These are phyloP conservation scores for Gymnopilus dilepis DNA, from an alignment of 768 basidiomycete species.

Conservation along the genomic window DNA sequence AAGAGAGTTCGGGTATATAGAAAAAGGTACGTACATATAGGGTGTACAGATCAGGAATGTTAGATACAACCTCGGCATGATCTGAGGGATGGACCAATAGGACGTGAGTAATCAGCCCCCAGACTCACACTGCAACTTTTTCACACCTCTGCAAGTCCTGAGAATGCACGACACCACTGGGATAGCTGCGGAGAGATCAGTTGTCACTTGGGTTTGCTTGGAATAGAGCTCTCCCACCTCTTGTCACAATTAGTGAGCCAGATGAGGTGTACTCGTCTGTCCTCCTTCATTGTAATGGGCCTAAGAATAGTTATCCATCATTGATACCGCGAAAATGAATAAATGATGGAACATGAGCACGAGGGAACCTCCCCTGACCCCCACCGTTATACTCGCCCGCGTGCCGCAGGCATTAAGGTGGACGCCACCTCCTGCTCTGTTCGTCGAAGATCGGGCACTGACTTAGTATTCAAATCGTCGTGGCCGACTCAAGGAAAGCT, in stretches of 20 bases:
- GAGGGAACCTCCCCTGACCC: conserved; percentile 17
- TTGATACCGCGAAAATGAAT: conserved; percentile 16
- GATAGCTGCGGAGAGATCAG: conserved; percentile 27
- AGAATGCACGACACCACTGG: conserved; percentile 21
- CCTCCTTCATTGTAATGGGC: conserved; percentile 14
- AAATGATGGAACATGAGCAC: conserved; percentile 24
- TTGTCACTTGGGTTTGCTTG: conserved; percentile 18
- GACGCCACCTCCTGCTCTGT: conserved; percentile 4
- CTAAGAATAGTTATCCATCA: conserved; percentile 21
- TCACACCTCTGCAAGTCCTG: conserved; percentile 26
- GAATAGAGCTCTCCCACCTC: conserved; percentile 23
- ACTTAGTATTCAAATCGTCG: neutral
- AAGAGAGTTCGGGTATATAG: conserved; percentile 27
- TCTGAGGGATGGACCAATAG: conserved; percentile 29
- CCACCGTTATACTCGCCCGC: conserved; percentile 2
- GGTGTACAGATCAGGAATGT: conserved; percentile 29
- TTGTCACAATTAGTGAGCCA: conserved; percentile 14
- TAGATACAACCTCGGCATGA: conserved; percentile 28
- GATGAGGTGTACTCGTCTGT: conserved; percentile 4
- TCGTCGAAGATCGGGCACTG: conserved; percentile 3
- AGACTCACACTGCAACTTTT: conserved; percentile 22
- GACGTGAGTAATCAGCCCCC: conserved; percentile 23
- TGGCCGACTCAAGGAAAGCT: neutral
- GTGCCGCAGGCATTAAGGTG: conserved; percentile 17
- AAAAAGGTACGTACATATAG: conserved; percentile 35